phyloP scores from a whole-genome alignment of 495 filamentous ascomycete species.

The Penicillium lividum region DNA sequence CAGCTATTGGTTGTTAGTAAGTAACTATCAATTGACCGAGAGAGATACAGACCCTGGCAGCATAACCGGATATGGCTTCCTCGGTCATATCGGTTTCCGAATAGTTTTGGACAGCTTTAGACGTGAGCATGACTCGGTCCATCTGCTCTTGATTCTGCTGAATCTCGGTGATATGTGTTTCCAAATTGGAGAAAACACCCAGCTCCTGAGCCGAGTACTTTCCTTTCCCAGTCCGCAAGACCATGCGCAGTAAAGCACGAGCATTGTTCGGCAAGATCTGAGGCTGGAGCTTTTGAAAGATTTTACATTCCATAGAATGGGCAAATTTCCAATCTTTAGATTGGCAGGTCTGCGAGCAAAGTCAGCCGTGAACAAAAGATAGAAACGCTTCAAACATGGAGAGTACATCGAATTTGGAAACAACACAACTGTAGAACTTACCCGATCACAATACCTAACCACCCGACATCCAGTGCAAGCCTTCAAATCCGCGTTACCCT shows the following conservation, averaged over 20 bases:
- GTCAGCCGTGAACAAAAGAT: background rate
- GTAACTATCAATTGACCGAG: background rate
- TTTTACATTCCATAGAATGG: constrained; percentile 62
- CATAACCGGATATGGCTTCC: constrained; percentile 39
- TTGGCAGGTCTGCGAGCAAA: constrained; percentile 57
- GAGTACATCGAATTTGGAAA: background rate
- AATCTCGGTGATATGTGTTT: constrained; percentile 52
- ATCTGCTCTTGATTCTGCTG: constrained; percentile 36
- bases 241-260: constrained; percentile 54
- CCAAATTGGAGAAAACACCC: constrained; percentile 42
- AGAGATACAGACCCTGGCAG: constrained; percentile 41
- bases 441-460: constrained; percentile 67
- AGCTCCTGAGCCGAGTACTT: constrained; percentile 40
- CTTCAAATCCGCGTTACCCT: constrained; percentile 38
- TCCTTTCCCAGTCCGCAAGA: constrained; percentile 40
- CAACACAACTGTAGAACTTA: constrained; percentile 30
- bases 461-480: constrained; percentile 63
- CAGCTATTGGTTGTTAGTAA: constrained; percentile 5
- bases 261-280: constrained; percentile 56
- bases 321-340: constrained; percentile 57
- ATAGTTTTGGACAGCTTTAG: constrained; percentile 55
- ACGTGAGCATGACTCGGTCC: constrained; percentile 53
- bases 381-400: background rate
- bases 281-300: constrained; percentile 49
- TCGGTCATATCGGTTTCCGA: constrained; percentile 44